A percentile compares a stretch with the other conserved stretches of the same genome.
These are phyloP conservation scores for Calonectria hawksworthii DNA, from an alignment of 2,329 filamentous ascomycete species.

Conservation along the genomic window DNA sequence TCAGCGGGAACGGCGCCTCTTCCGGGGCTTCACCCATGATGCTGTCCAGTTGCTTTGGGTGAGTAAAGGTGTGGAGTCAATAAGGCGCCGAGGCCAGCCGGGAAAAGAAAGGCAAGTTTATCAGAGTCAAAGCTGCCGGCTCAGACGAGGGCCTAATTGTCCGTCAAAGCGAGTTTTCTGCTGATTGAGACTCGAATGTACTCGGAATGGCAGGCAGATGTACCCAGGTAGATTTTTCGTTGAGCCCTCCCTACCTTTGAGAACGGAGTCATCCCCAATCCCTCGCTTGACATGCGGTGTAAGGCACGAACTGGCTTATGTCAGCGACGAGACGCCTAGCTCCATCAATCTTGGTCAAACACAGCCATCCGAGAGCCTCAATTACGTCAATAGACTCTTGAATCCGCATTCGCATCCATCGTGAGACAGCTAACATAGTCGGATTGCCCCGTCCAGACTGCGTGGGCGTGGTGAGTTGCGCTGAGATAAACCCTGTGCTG, in stretches of 20 bases:
- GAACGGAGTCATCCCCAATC: slow-evolving; percentile 1
- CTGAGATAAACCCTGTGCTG: not conserved
- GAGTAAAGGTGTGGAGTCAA: slow-evolving; percentile 12
- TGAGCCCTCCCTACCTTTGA: not conserved
- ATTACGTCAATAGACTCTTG: slow-evolving; percentile 7
- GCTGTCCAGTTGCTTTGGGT: slow-evolving; percentile 14
- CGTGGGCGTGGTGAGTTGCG: slow-evolving; percentile 8
- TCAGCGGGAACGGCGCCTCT: slow-evolving; percentile 70
- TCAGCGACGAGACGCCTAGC: slow-evolving; percentile 18
- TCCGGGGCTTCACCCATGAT: slow-evolving; percentile 58
- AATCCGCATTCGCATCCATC: not conserved
- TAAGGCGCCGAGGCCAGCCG: not conserved
- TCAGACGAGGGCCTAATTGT: not conserved
- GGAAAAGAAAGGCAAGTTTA: not conserved
- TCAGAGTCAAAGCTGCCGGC: not conserved
- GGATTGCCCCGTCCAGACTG: not conserved
- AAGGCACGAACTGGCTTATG: slow-evolving; percentile 21
- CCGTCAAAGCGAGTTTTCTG: not conserved
- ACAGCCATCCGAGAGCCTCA: not conserved
- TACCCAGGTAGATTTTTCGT: not conserved
- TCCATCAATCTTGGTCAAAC: not conserved
- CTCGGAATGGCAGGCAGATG: not conserved
- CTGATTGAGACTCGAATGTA: not conserved
- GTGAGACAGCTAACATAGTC: not conserved
- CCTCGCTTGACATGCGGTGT: slow-evolving; percentile 24